Evolutionary conservation across 768 basidiomycete species (phyloP).

Genomic region (Epithele typhae): DNA sequence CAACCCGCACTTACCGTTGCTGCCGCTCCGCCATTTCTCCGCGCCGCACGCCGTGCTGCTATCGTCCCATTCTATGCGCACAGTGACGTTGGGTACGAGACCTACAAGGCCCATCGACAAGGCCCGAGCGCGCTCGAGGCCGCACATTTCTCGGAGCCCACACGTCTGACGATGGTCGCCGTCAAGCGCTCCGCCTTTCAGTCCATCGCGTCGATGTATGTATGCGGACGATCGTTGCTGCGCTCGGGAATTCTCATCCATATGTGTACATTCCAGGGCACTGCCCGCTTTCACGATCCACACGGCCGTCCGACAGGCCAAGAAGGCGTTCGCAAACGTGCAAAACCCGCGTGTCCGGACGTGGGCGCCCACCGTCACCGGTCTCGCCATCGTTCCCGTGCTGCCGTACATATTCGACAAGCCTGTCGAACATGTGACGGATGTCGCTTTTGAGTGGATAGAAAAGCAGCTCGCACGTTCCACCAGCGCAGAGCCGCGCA

Average conservation of each 20-base stretch:
- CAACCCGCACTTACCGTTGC: too few relatives aligned
- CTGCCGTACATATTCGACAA: slow-evolving; percentile 78
- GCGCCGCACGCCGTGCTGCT: background rate
- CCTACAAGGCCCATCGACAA: slow-evolving; percentile 68
- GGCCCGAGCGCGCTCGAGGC: slow-evolving; percentile 68
- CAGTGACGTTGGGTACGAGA: slow-evolving; percentile 74
- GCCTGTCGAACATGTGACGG: slow-evolving; percentile 70
- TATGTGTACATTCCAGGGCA: slow-evolving; percentile 45
- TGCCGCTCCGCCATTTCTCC: background rate
- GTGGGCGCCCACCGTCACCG: slow-evolving; percentile 77
- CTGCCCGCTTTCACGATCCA: slow-evolving; percentile 85
- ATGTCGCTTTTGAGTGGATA: slow-evolving; percentile 67
- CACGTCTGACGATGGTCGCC: slow-evolving; percentile 63
- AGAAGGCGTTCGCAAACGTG: slow-evolving; percentile 58
- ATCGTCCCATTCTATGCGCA: background rate
- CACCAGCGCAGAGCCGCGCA: slow-evolving; percentile 28
- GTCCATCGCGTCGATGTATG: slow-evolving; percentile 77
- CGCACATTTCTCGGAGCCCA: slow-evolving; percentile 64
- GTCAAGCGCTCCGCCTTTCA: slow-evolving; percentile 78
- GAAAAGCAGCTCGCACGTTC: slow-evolving; percentile 48
- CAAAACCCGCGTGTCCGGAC: slow-evolving; percentile 53
- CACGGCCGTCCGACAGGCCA: slow-evolving; percentile 70
- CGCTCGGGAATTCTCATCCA: slow-evolving; percentile 1
- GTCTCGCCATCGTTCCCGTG: slow-evolving; percentile 67
- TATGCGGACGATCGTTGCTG: slow-evolving; percentile 12